Evolutionary conservation across 148 eudicot species (phyloP).

Genomic region (Vaccinium vitisidaea): DNA sequence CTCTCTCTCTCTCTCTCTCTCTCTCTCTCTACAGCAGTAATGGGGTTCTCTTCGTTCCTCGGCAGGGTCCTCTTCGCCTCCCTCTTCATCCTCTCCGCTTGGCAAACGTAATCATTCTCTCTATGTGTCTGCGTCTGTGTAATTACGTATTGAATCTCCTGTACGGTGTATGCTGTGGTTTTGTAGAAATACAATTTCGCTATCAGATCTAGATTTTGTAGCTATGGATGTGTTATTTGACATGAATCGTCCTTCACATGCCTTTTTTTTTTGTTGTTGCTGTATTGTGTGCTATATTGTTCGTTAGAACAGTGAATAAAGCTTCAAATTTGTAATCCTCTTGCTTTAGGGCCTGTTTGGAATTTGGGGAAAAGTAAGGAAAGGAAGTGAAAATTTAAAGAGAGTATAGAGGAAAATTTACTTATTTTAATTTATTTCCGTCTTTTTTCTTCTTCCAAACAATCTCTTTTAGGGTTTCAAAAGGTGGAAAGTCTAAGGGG

Average conservation of each 20-base stretch:
- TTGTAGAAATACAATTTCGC: background rate
- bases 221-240: background rate
- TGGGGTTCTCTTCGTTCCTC: conserved; percentile 58
- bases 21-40: conserved; percentile 12
- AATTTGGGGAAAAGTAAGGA: too few species aligned
- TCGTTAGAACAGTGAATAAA: background rate
- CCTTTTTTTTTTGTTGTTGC: background rate
- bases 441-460: too few species aligned
- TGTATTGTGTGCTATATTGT: background rate
- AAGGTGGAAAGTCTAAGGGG: background rate
- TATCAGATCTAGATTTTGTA: conserved; percentile 15
- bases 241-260: background rate
- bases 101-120: conserved; percentile 30
- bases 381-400: too few species aligned
- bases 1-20: background rate
- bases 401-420: too few species aligned
- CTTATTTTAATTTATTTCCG: too few species aligned
- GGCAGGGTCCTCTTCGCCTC: conserved; percentile 61
- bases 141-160: background rate
- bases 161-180: background rate
- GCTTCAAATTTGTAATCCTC: background rate
- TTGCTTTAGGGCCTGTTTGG: background rate
- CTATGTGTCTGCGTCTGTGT: background rate
- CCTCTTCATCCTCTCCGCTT: conserved; percentile 64
- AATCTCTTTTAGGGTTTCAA: background rate